phyloP scores from a whole-genome alignment of 2,329 filamentous ascomycete species.

The Colletotrichum plurivorum region DNA sequence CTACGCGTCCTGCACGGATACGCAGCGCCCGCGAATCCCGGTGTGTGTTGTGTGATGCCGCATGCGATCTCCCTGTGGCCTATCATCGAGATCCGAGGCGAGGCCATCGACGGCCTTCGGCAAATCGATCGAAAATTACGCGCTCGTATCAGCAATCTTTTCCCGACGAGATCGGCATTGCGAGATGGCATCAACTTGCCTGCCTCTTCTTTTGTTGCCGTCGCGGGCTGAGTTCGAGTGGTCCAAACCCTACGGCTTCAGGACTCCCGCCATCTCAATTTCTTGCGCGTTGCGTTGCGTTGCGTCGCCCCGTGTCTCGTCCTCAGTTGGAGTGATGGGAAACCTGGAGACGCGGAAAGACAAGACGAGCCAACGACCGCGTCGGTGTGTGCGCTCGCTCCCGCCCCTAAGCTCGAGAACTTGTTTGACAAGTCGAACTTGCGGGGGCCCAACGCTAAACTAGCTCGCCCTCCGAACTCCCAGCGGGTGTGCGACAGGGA shows the following conservation, averaged over 20 bases:
- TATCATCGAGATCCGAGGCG: constrained; percentile 23
- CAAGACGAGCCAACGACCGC: constrained; percentile 18
- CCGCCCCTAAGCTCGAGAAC: constrained; percentile 25
- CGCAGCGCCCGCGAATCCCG: background rate
- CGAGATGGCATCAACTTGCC: constrained; percentile 2
- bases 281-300: constrained; percentile 6
- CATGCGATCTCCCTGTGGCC: background rate
- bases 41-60: constrained; percentile 11
- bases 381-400: constrained; percentile 14
- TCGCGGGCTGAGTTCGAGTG: background rate
- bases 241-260: background rate
- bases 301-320: background rate
- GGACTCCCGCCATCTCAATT: background rate
- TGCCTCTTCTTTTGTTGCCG: background rate
- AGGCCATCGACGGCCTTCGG: constrained; percentile 29
- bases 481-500: constrained; percentile 32
- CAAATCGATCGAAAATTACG: constrained; percentile 12
- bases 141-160: background rate
- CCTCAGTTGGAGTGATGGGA: constrained; percentile 5
- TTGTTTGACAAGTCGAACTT: constrained; percentile 40
- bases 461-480: constrained; percentile 11
- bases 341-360: constrained; percentile 17
- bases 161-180: constrained; percentile 14
- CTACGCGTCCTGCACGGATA: constrained; percentile 2
- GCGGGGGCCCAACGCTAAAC: constrained; percentile 39